Evolutionary conservation across 192 early-diverging fungal species (phyloP).

Genomic region (Spinellus fusiger): DNA sequence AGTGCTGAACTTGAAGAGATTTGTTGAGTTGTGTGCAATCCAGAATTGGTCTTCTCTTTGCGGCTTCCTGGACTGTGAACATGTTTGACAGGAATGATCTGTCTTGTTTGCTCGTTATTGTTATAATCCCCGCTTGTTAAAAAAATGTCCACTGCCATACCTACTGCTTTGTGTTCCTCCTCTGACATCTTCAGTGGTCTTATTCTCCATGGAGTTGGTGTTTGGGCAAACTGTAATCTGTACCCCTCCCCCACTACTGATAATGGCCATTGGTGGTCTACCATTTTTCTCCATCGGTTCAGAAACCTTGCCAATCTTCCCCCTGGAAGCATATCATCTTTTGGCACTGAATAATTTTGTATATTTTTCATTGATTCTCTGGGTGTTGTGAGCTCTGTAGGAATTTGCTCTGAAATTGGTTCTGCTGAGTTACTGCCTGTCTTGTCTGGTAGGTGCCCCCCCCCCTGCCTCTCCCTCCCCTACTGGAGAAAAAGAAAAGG

Average conservation of each 20-base stretch:
- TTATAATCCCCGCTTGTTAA: too few relatives aligned
- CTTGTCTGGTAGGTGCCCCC: not conserved
- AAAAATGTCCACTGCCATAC: too few relatives aligned
- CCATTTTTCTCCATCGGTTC: not conserved
- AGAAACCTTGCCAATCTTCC: too few relatives aligned
- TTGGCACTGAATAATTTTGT: not conserved
- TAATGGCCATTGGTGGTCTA: not conserved
- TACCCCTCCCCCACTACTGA: not conserved
- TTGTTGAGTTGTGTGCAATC: not conserved
- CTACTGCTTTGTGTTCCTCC: too few relatives aligned
- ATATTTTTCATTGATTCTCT: not conserved
- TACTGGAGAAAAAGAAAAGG: not conserved
- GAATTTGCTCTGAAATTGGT: not conserved
- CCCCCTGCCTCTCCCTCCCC: not conserved
- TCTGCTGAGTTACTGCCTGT: not conserved
- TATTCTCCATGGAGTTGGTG: slow-evolving; percentile 3
- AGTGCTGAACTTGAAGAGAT: not conserved
- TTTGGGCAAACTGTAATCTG: not conserved
- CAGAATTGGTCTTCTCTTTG: not conserved
- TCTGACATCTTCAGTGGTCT: too few relatives aligned
- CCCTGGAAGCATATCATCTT: too few relatives aligned
- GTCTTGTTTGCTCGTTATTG: too few relatives aligned
- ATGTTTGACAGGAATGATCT: not conserved
- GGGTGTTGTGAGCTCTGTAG: not conserved
- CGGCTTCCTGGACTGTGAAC: not conserved